Evolutionary conservation across 805 yeast species (phyloP).

Genomic region (Nakazawaea peltata): DNA sequence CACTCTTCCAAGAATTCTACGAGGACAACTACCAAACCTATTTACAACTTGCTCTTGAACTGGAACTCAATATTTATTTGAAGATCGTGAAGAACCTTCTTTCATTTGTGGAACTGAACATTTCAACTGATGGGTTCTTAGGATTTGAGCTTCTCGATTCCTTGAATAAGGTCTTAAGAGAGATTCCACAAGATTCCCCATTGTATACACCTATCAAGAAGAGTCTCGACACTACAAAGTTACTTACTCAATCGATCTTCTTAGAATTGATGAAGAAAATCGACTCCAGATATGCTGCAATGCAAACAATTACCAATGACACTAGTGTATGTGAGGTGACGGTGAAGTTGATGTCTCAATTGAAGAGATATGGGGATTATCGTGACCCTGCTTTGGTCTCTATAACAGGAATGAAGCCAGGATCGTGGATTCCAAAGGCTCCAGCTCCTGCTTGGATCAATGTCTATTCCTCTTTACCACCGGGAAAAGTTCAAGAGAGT

Average conservation of each 20-base stretch:
- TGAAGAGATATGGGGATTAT: conserved; percentile 59
- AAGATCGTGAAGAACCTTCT: conserved; percentile 29
- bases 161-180: conserved; percentile 6
- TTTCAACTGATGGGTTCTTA: conserved; percentile 41
- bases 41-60: conserved; percentile 24
- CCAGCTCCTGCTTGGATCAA: conserved; percentile 47
- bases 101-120: conserved; percentile 27
- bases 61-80: conserved; percentile 29
- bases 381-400: conserved; percentile 41
- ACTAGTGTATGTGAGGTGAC: conserved; percentile 61
- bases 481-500: conserved; percentile 20
- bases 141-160: conserved; percentile 52
- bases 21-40: conserved; percentile 15
- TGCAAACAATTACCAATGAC: conserved; percentile 46
- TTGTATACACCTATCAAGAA: conserved; percentile 8
- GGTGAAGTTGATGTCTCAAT: conserved; percentile 61
- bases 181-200: conserved; percentile 1
- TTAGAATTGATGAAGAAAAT: conserved; percentile 49
- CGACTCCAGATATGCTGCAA: conserved; percentile 33
- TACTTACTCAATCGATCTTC: conserved; percentile 32
- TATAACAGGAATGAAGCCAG: conserved; percentile 45
- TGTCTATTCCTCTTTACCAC: conserved; percentile 40
- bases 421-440: conserved; percentile 55
- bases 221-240: conserved; percentile 15
- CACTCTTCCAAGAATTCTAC: conserved; percentile 35